phyloP scores from a whole-genome alignment of 2,329 filamentous ascomycete species.

The Neonectria hederae region DNA sequence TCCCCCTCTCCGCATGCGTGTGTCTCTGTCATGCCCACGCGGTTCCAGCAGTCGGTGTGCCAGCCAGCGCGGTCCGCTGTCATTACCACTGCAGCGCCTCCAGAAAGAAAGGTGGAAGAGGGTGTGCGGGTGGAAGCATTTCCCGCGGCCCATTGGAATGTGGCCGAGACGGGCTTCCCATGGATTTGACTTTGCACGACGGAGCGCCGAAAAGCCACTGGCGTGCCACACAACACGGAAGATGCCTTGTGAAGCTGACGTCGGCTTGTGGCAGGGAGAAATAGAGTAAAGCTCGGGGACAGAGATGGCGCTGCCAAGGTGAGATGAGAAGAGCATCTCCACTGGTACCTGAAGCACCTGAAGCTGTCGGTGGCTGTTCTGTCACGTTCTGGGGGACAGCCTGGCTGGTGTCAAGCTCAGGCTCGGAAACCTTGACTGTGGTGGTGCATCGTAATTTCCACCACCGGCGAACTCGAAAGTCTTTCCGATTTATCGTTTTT shows the following conservation, averaged over 20 bases:
- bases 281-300: not conserved
- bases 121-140: not conserved
- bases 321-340: not conserved
- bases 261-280: not conserved
- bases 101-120: not conserved
- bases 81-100: not conserved
- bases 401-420: no score
- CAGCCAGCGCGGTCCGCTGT: not conserved
- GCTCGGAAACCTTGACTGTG: not conserved
- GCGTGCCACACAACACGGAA: not conserved
- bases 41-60: not conserved
- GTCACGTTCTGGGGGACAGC: not conserved
- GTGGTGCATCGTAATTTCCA: not conserved
- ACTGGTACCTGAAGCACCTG: not conserved
- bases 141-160: not conserved
- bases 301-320: not conserved
- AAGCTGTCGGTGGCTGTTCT: not conserved
- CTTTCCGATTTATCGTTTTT: not conserved
- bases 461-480: not conserved
- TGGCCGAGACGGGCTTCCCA: not conserved
- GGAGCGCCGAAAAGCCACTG: not conserved
- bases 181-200: not conserved
- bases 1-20: not conserved
- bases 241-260: not conserved
- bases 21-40: not conserved